Conservation (phyloP, 2,329 filamentous ascomycete species). For the Teratosphaeria pseudoeucalypti region DNA sequence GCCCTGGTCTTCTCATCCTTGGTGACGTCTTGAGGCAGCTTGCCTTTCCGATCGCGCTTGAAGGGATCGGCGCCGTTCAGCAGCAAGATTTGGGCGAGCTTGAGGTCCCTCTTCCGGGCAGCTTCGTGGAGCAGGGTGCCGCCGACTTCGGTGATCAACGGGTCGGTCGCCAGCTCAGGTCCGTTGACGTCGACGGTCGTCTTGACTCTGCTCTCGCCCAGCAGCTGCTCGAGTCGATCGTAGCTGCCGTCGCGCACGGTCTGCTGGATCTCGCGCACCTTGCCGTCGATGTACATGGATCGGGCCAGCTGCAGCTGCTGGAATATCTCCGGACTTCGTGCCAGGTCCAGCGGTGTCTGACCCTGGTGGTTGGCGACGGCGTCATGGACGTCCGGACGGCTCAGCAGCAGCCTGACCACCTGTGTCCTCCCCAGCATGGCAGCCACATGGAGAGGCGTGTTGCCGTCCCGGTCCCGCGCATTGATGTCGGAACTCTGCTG, state of each 20-base stretch:
- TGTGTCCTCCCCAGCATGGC: conserved; percentile 69
- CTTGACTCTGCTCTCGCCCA: conserved; percentile 78
- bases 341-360: conserved; percentile 76
- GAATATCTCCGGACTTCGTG: conserved; percentile 88
- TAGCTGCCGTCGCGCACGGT: conserved; percentile 66
- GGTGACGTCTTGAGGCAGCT: conserved; percentile 89
- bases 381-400: conserved; percentile 78
- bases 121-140: conserved; percentile 91
- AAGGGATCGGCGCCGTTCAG: conserved; percentile 95
- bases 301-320: conserved; percentile 85
- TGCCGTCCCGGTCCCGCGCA: conserved; percentile 82
- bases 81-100: conserved; percentile 79
- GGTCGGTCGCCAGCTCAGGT: conserved; percentile 75
- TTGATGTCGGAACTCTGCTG: conserved; percentile 60
- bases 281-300: conserved; percentile 79
- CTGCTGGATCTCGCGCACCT: conserved; percentile 73
- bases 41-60: conserved; percentile 85
- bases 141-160: conserved; percentile 65
- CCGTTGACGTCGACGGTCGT: conserved; percentile 87
- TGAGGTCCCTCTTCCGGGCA: conserved; percentile 73
- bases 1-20: conserved; percentile 83
- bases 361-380: conserved; percentile 74
- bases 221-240: conserved; percentile 62
- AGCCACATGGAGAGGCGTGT: conserved; percentile 83
- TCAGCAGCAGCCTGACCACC: conserved; percentile 73